phyloP scores from a whole-genome alignment of 257 asterid genomes.

The Mitragyna speciosa region DNA sequence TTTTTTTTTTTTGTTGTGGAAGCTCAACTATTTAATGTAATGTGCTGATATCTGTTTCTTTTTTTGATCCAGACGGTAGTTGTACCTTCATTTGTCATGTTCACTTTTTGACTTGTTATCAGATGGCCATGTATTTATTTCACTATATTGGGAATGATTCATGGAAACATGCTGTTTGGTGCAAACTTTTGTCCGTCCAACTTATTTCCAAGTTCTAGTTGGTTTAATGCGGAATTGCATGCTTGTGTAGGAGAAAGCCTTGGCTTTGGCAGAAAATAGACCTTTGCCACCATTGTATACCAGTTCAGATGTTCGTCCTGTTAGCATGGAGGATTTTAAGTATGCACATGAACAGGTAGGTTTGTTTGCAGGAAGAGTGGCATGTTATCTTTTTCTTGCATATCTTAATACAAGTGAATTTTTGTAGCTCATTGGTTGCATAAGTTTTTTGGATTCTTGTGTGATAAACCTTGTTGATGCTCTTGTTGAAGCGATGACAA shows the following conservation, averaged over 20 bases:
- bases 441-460: neutral
- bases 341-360: conserved; percentile 85
- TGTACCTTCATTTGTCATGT: neutral
- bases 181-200: neutral
- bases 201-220: neutral
- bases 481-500: neutral
- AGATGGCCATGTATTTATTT: neutral
- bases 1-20: neutral
- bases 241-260: conserved; percentile 56
- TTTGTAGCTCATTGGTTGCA: neutral
- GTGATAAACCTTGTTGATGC: neutral
- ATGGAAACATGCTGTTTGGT: neutral
- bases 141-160: neutral
- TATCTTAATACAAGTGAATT: neutral
- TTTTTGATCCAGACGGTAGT: neutral
- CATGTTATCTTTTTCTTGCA: neutral
- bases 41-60: neutral
- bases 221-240: conserved; percentile 5
- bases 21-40: neutral
- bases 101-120: neutral
- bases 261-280: conserved; percentile 59
- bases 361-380: neutral
- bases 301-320: conserved; percentile 64
- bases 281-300: conserved; percentile 60
- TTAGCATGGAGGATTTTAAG: conserved; percentile 67